phyloP scores from a whole-genome alignment of 2,329 filamentous ascomycete genomes.

The Fusarium lateritium region DNA sequence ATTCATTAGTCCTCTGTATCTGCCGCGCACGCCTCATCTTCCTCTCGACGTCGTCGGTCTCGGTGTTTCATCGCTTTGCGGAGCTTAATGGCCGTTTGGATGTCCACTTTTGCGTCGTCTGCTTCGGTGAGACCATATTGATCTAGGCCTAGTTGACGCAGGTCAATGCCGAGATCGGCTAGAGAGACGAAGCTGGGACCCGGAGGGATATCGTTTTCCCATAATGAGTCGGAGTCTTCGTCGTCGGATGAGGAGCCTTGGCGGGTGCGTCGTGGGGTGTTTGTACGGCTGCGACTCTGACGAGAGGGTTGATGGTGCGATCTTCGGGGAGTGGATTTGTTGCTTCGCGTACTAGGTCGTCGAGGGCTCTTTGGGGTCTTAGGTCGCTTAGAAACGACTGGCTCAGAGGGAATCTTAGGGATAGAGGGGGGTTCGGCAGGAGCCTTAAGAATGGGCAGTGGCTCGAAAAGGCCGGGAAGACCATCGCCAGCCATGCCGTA shows the following conservation, averaged over 20 bases:
- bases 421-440: slow-evolving; percentile 17
- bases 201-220: slow-evolving; percentile 31
- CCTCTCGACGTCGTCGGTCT: slow-evolving; percentile 14
- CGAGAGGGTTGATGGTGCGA: slow-evolving; percentile 5
- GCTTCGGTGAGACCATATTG: slow-evolving; percentile 45
- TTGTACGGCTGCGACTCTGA: slow-evolving; percentile 18
- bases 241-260: slow-evolving; percentile 29
- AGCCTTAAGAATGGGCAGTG: slow-evolving; percentile 25
- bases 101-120: slow-evolving; percentile 44
- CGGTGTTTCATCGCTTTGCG: slow-evolving; percentile 41
- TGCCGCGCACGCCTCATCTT: slow-evolving; percentile 39
- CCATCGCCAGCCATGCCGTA: slow-evolving; percentile 45
- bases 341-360: slow-evolving; percentile 22
- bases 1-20: slow-evolving; percentile 43
- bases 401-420: slow-evolving; percentile 6
- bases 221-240: slow-evolving; percentile 39
- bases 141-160: slow-evolving; percentile 32
- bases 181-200: slow-evolving; percentile 37
- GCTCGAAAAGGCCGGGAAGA: slow-evolving; percentile 51
- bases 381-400: not conserved
- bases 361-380: slow-evolving; percentile 32
- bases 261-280: slow-evolving; percentile 10
- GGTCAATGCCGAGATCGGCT: slow-evolving; percentile 36
- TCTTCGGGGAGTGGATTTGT: slow-evolving; percentile 24
- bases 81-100: slow-evolving; percentile 43